Evolutionary conservation across 768 basidiomycete species (phyloP).

Genomic region (Fomitopsis serialis): DNA sequence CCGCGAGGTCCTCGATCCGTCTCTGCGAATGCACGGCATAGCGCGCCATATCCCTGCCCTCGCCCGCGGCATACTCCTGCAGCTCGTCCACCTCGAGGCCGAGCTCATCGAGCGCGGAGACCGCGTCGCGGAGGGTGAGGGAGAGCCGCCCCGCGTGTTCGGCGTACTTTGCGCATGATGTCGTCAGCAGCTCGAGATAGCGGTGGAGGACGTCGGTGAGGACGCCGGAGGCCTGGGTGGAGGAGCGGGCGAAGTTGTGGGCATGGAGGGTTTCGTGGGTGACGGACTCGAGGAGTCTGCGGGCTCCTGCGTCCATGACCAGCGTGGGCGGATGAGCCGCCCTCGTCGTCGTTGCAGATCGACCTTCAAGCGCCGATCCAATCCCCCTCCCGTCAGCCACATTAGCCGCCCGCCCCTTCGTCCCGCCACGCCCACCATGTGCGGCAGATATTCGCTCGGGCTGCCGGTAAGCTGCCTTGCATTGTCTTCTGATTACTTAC

Average conservation of each 20-base stretch:
- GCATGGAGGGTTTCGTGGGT: conserved; percentile 71
- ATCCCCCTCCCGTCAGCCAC: neutral
- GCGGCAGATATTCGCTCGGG: conserved; percentile 9
- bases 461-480: neutral
- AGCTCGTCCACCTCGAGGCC: conserved; percentile 71
- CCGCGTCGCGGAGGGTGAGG: conserved; percentile 53
- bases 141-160: conserved; percentile 66
- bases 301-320: conserved; percentile 47
- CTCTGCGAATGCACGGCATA: conserved; percentile 61
- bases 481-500: neutral
- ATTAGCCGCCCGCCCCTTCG: neutral
- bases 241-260: conserved; percentile 71
- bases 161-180: conserved; percentile 67
- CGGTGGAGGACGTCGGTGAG: conserved; percentile 74
- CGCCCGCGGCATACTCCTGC: conserved; percentile 55
- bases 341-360: conserved; percentile 2
- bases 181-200: conserved; percentile 61
- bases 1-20: conserved; percentile 67
- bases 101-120: conserved; percentile 67
- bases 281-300: conserved; percentile 62
- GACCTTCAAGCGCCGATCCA: conserved; percentile 1
- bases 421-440: conserved; percentile 6
- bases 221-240: conserved; percentile 62
- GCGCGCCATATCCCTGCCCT: conserved; percentile 63
- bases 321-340: neutral